Evolutionary conservation across 2,329 filamentous ascomycete genomes (phyloP).

Genomic region (Fusarium anthophilum): DNA sequence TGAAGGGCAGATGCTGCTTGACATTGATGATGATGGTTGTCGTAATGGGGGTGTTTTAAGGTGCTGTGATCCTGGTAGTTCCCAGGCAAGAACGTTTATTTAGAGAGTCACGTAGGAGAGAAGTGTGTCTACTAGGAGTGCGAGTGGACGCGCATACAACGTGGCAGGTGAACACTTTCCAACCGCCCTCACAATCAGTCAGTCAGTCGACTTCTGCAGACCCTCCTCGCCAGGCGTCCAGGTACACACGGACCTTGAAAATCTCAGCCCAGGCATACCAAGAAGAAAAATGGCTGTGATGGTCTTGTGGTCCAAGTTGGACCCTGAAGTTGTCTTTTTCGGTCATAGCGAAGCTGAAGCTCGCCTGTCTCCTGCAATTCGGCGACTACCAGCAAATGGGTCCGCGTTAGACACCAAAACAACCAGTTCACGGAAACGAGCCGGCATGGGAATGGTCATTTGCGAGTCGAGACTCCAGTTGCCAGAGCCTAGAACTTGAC

Average conservation of each 20-base stretch:
- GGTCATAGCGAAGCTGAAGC: conserved; percentile 11
- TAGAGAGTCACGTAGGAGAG: neutral
- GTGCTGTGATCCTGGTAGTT: neutral
- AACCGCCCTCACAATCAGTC: neutral
- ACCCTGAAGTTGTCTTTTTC: conserved; percentile 28
- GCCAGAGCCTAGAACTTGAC: conserved; percentile 27
- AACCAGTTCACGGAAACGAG: conserved; percentile 12
- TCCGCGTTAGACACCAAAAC: conserved; percentile 4
- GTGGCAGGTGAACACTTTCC: conserved; percentile 26
- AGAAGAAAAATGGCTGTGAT: conserved; percentile 2
- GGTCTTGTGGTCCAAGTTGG: conserved; percentile 17
- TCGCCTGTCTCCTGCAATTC: neutral
- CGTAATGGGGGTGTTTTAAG: neutral
- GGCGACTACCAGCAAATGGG: conserved; percentile 4
- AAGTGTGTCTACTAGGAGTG: conserved; percentile 4
- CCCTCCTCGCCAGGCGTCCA: neutral
- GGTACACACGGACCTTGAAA: conserved; percentile 23
- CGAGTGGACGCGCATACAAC: conserved; percentile 26
- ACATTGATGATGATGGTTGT: conserved; percentile 27
- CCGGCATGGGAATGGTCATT: conserved; percentile 9
- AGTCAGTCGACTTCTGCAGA: conserved; percentile 8
- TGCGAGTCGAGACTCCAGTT: conserved; percentile 3
- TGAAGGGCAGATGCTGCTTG: conserved; percentile 27
- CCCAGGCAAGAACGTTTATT: conserved; percentile 2
- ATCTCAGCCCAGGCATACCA: neutral